Percentiles rank a stretch among this genome's conserved stretches.
Evolutionary conservation across 108 stramenopile species (phyloP).

Genomic region (Nitzschia palea): DNA sequence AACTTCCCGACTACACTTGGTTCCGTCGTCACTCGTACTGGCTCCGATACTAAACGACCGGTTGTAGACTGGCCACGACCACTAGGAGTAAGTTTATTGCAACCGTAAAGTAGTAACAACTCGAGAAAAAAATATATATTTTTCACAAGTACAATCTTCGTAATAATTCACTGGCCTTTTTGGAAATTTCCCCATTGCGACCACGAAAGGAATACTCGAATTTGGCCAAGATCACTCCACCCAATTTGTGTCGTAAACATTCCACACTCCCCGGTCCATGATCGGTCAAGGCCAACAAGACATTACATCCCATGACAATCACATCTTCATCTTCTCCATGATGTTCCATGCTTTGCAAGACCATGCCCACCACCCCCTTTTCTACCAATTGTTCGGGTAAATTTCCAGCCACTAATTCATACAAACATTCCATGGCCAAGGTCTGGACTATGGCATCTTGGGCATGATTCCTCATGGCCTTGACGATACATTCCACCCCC

Average conservation of each 20-base stretch:
- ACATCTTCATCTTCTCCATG: conserved; percentile 24
- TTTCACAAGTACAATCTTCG: conserved; percentile 9
- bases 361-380: conserved; percentile 9
- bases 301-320: conserved; percentile 9
- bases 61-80: no score
- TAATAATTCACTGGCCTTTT: conserved; percentile 19
- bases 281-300: conserved; percentile 22
- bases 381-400: conserved; percentile 2
- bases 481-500: conserved; percentile 14
- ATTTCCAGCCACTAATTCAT: conserved; percentile 14
- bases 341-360: conserved; percentile 10
- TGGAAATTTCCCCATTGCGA: conserved; percentile 6
- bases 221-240: conserved; percentile 21
- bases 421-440: conserved; percentile 15
- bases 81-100: background rate
- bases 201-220: conserved; percentile 14
- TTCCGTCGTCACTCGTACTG: conserved; percentile 83
- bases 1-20: conserved; percentile 92
- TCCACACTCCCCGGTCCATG: background rate
- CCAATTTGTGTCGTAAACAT: conserved; percentile 1
- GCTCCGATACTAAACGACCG: conserved; percentile 72
- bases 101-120: no score
- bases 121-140: background rate
- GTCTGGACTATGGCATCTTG: conserved; percentile 5
- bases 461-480: conserved; percentile 18